Evolutionary conservation across 164 flowering plant species (phyloP).

Genomic region (Magnolia kwangsiensis): DNA sequence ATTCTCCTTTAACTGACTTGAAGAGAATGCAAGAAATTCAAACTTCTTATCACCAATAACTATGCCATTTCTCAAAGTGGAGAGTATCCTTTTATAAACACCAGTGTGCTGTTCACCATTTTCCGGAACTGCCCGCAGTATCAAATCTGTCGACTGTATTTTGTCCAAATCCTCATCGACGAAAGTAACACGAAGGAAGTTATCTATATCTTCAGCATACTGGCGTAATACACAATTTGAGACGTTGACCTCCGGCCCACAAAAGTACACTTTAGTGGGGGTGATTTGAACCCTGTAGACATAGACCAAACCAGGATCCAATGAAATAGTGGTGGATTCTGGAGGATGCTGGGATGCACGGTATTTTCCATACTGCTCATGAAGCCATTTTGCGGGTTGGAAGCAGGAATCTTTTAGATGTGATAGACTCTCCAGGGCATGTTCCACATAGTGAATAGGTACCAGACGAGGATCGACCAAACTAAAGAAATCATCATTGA

Average conservation of each 20-base stretch:
- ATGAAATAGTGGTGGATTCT: conserved; percentile 34
- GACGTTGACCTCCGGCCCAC: conserved; percentile 74
- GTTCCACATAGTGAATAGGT: conserved; percentile 36
- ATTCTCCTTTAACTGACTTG: conserved; percentile 78
- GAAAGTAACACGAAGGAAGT: conserved; percentile 77
- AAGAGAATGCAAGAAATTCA: conserved; percentile 89
- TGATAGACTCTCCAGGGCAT: conserved; percentile 62
- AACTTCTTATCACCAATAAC: conserved; percentile 73
- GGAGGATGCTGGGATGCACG: conserved; percentile 13
- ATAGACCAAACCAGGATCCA: conserved; percentile 68
- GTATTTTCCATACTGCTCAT: conserved; percentile 43
- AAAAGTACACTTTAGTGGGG: conserved; percentile 68
- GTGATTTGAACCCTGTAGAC: conserved; percentile 74
- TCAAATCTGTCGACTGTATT: conserved; percentile 53
- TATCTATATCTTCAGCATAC: conserved; percentile 43
- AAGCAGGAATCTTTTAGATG: conserved; percentile 68
- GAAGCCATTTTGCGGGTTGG: conserved; percentile 71
- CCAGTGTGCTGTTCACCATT: conserved; percentile 32
- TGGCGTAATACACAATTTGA: conserved; percentile 74
- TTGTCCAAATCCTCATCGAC: conserved; percentile 74
- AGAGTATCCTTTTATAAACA: conserved; percentile 56
- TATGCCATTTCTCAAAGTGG: conserved; percentile 56
- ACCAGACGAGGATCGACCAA: conserved; percentile 49
- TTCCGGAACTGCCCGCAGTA: conserved; percentile 16
- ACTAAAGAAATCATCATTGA: conserved; percentile 45